Percentiles rank a stretch among this genome's conserved stretches.
phyloP scores from a whole-genome alignment of 768 basidiomycete genomes.

The Cystofilobasidium capitatum region DNA sequence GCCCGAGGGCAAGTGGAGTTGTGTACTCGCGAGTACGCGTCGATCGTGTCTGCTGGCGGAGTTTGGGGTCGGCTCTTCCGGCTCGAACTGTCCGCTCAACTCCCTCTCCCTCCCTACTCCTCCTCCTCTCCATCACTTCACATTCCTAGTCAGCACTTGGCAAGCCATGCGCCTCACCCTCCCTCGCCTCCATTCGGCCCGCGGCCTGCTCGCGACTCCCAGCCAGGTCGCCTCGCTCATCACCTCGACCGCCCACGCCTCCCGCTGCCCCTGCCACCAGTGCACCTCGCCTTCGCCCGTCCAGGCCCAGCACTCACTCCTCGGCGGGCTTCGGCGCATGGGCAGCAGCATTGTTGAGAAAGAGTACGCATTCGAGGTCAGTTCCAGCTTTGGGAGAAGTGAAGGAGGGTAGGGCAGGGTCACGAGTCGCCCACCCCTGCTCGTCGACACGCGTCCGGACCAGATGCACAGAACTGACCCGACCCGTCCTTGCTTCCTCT shows the following conservation, averaged over 20 bases:
- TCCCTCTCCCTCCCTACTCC: no score
- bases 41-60: no score
- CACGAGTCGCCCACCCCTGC: not conserved
- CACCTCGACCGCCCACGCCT: not conserved
- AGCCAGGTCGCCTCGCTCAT: conserved; percentile 13
- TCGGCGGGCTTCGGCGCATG: conserved; percentile 7
- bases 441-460: not conserved
- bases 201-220: not conserved
- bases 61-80: no score
- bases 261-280: conserved; percentile 11
- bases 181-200: conserved; percentile 1
- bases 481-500: not conserved
- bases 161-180: conserved; percentile 7
- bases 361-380: conserved; percentile 39
- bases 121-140: no score
- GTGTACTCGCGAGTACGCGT: no score
- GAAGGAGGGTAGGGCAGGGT: not conserved
- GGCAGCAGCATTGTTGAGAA: conserved; percentile 30
- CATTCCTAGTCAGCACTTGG: no score
- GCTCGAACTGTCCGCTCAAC: no score
- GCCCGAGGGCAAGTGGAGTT: no score
- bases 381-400: conserved; percentile 7
- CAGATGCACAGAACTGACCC: not conserved
- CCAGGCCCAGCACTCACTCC: conserved; percentile 8
- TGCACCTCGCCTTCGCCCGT: not conserved